Conservation (phyloP, 2,329 filamentous ascomycete genomes). For the Ceratocystis cacaofunesta region DNA sequence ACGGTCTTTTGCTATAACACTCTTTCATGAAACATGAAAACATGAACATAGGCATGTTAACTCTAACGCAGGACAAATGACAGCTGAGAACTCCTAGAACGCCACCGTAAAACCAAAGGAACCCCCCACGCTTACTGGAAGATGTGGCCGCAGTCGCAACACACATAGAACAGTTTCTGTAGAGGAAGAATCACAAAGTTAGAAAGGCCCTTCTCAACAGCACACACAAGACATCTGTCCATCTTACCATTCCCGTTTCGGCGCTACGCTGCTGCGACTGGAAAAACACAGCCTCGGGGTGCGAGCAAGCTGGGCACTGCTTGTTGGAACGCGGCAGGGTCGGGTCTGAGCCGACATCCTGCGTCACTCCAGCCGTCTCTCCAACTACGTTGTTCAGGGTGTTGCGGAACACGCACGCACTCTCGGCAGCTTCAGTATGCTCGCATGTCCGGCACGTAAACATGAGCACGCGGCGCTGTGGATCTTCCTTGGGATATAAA, state of each 20-base stretch:
- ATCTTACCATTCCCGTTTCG: conserved; percentile 91
- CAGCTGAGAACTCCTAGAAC: conserved; percentile 7
- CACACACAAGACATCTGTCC: neutral
- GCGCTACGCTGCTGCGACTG: conserved; percentile 95
- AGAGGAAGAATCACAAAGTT: neutral
- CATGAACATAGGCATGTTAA: neutral
- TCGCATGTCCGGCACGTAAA: conserved; percentile 94
- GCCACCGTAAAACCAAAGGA: conserved; percentile 1
- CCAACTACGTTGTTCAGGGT: conserved; percentile 80
- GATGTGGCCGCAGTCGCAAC: conserved; percentile 83
- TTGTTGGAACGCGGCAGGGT: conserved; percentile 88
- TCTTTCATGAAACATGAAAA: neutral
- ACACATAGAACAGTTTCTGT: conserved; percentile 86
- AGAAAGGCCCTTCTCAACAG: neutral
- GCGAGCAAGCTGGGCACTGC: conserved; percentile 68
- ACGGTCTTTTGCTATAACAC: neutral
- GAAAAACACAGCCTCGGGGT: conserved; percentile 92
- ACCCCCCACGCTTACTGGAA: conserved; percentile 37
- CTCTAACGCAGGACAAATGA: neutral
- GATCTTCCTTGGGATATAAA: conserved; percentile 93
- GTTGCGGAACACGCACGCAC: conserved; percentile 90
- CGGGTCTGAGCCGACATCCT: conserved; percentile 93
- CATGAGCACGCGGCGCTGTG: conserved; percentile 66
- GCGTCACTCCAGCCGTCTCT: conserved; percentile 91
- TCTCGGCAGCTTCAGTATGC: conserved; percentile 73